Evolutionary conservation across 1,284 basidiomycete species (phyloP).

Genomic region (Cerrena zonata): DNA sequence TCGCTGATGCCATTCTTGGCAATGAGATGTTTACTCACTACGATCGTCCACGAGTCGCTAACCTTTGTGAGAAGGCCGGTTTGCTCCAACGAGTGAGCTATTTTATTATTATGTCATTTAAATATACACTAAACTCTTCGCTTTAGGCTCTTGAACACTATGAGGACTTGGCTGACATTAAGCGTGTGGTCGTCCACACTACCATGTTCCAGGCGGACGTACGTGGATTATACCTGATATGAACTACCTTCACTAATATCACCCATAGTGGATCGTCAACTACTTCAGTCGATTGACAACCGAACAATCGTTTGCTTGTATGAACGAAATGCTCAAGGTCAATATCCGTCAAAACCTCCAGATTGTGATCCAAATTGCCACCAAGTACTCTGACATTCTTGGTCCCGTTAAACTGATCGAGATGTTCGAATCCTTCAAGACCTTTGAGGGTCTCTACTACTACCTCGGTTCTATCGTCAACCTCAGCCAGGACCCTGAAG

Average conservation of each 20-base stretch:
- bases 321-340: conserved; percentile 95
- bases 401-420: conserved; percentile 97
- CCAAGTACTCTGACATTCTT: conserved; percentile 97
- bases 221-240: conserved; percentile 14
- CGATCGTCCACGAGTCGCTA: conserved; percentile 93
- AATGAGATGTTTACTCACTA: conserved; percentile 99
- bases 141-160: conserved; percentile 92
- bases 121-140: neutral
- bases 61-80: conserved; percentile 97
- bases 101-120: neutral
- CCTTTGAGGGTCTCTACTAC: conserved; percentile 81
- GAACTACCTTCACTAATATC: conserved; percentile 3
- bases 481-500: conserved; percentile 91
- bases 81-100: conserved; percentile 78
- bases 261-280: conserved; percentile 83
- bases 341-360: conserved; percentile 98
- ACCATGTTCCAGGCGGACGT: conserved; percentile 83
- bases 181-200: conserved; percentile 94
- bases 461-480: conserved; percentile 97
- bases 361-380: conserved; percentile 95
- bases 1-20: conserved; percentile 96
- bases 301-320: conserved; percentile 94
- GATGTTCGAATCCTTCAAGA: conserved; percentile 98
- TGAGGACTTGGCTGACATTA: conserved; percentile 95
- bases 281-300: conserved; percentile 98